A percentile compares a stretch with the other conserved stretches of the same genome.
Evolutionary conservation across 2,329 filamentous ascomycete species (phyloP).

Genomic region (Kalaharituber pfeilii): DNA sequence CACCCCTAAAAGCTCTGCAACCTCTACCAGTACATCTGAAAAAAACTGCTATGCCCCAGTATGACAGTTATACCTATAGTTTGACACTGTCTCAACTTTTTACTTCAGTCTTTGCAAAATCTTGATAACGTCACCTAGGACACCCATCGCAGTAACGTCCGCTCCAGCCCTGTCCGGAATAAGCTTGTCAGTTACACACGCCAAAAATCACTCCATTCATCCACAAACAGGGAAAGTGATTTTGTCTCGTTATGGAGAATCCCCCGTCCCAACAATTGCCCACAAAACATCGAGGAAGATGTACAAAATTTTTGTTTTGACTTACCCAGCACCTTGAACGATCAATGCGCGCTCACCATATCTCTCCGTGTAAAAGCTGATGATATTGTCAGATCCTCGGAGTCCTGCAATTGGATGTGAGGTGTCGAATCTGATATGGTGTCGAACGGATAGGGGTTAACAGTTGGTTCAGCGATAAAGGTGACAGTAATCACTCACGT

Average conservation of each 20-base stretch:
- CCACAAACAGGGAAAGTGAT: background rate
- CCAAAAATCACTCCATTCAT: background rate
- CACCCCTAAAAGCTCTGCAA: too few relatives aligned
- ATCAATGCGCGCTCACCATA: constrained; percentile 85
- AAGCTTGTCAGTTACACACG: background rate
- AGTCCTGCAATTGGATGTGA: constrained; percentile 83
- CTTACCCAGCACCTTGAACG: constrained; percentile 67
- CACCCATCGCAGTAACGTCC: constrained; percentile 94
- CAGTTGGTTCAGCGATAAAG: background rate
- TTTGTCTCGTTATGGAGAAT: background rate
- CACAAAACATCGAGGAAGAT: background rate
- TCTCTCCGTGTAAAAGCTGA: constrained; percentile 92
- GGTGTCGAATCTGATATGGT: constrained; percentile 36
- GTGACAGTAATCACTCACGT: constrained; percentile 37
- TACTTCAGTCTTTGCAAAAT: constrained; percentile 40
- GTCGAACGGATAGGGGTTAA: background rate
- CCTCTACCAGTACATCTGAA: too few relatives aligned
- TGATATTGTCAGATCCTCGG: constrained; percentile 97
- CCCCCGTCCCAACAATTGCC: background rate
- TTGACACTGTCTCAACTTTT: too few relatives aligned
- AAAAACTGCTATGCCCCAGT: too few relatives aligned
- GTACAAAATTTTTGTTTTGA: constrained; percentile 3
- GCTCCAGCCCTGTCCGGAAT: constrained; percentile 47
- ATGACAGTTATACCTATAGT: too few relatives aligned
- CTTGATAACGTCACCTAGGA: constrained; percentile 84